These are phyloP conservation scores for Pestalotiopsis sp. DNA, from an alignment of 2,329 filamentous ascomycete species.

Conservation along the genomic window DNA sequence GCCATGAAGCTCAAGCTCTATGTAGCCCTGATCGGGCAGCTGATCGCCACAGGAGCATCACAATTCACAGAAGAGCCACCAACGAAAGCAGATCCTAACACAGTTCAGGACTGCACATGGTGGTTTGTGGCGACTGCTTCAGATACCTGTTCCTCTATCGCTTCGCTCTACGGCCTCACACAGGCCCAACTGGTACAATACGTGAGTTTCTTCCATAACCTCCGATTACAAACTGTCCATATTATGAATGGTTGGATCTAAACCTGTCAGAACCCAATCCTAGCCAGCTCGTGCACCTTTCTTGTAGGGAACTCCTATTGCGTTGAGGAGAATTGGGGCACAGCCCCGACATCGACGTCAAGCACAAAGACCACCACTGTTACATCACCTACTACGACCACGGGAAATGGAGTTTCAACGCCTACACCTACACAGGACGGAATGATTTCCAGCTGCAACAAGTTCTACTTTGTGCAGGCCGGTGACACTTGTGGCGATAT, in stretches of 20 bases:
- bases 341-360: slow-evolving; percentile 1
- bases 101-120: slow-evolving; percentile 13
- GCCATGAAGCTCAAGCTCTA: too few species aligned
- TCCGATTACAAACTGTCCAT: not conserved
- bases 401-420: not conserved
- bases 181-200: slow-evolving; percentile 5
- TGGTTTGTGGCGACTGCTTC: slow-evolving; percentile 11
- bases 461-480: not conserved
- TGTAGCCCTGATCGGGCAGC: too few species aligned
- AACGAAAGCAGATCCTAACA: slow-evolving; percentile 8
- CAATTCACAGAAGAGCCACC: slow-evolving; percentile 7
- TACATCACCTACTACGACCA: slow-evolving; percentile 1
- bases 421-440: not conserved
- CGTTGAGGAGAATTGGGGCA: slow-evolving; percentile 13
- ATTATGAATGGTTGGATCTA: not conserved
- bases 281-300: not conserved
- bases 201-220: not conserved
- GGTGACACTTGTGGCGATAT: not conserved
- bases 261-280: slow-evolving; percentile 10
- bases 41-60: too few species aligned
- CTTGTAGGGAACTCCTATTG: slow-evolving; percentile 14
- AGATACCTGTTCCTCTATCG: slow-evolving; percentile 13
- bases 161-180: not conserved
- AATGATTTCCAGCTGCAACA: not conserved
- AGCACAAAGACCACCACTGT: not conserved